Percentiles rank a stretch among this genome's conserved stretches.
Conservation (phyloP, 768 basidiomycete genomes). For the Rubroboletus pulcherrimus region DNA sequence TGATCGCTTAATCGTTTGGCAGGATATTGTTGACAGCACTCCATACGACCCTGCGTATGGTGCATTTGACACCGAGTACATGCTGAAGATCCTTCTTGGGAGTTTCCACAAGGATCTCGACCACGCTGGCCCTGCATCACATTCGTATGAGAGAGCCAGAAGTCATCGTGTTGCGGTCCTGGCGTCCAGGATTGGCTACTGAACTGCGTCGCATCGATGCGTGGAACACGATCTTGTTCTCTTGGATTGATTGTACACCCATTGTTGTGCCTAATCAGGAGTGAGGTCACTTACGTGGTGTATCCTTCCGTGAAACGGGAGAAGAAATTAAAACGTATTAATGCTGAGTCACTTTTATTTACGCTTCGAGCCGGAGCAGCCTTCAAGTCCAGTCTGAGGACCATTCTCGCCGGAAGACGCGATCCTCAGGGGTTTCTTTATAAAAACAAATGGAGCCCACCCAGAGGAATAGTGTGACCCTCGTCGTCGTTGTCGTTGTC, state of each 20-base stretch:
- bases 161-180: slow-evolving; percentile 14
- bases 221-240: background rate
- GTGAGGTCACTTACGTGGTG: too few species aligned
- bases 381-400: too few species aligned
- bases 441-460: background rate
- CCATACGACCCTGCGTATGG: slow-evolving; percentile 33
- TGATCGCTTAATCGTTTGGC: background rate
- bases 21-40: slow-evolving; percentile 49
- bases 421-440: background rate
- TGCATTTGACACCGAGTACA: slow-evolving; percentile 32
- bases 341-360: too few species aligned
- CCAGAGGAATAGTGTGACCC: background rate
- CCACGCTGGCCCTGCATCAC: background rate
- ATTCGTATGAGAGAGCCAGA: background rate
- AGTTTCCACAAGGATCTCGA: slow-evolving; percentile 21
- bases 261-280: too few species aligned
- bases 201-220: background rate
- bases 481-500: background rate
- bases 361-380: too few species aligned
- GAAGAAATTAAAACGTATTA: too few species aligned
- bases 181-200: slow-evolving; percentile 14
- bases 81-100: slow-evolving; percentile 34
- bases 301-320: too few species aligned
- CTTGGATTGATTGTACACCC: background rate
- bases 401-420: too few species aligned